phyloP scores from a whole-genome alignment of 257 asterid genomes.

The Solanum rostratum region DNA sequence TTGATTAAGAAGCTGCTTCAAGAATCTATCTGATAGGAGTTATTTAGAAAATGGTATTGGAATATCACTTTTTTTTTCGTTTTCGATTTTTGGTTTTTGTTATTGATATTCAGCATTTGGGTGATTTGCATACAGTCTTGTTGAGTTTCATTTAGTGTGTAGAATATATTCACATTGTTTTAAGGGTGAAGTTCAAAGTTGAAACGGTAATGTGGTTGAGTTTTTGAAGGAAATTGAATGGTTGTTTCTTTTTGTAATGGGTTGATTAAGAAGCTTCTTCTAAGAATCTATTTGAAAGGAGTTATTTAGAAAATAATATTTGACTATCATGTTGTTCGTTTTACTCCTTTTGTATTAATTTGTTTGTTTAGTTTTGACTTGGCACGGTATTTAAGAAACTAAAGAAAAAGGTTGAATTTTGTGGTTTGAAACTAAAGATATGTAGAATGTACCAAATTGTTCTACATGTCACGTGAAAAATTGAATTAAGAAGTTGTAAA shows the following conservation, averaged over 20 bases:
- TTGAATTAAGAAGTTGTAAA: neutral
- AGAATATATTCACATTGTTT: neutral
- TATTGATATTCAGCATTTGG: too few species aligned
- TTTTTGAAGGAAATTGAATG: neutral
- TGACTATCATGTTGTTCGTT: neutral
- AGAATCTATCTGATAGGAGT: neutral
- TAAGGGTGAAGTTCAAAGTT: neutral
- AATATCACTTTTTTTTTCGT: neutral
- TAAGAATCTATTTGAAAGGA: neutral
- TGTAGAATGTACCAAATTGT: too few species aligned
- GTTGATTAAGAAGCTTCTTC: neutral
- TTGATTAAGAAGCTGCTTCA: neutral
- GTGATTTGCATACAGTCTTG: neutral
- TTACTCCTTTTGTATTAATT: neutral
- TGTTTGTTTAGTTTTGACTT: neutral
- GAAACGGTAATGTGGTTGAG: neutral
- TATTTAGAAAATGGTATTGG: neutral
- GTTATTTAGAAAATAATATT: neutral
- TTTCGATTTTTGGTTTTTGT: too few species aligned
- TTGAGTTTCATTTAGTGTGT: neutral
- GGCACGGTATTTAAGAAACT: neutral
- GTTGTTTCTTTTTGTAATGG: neutral
- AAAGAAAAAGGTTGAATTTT: neutral
- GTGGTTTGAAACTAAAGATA: neutral
- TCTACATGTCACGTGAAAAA: neutral